Conservation (phyloP, 2,329 filamentous ascomycete species). For the Calonectria honghensis region DNA sequence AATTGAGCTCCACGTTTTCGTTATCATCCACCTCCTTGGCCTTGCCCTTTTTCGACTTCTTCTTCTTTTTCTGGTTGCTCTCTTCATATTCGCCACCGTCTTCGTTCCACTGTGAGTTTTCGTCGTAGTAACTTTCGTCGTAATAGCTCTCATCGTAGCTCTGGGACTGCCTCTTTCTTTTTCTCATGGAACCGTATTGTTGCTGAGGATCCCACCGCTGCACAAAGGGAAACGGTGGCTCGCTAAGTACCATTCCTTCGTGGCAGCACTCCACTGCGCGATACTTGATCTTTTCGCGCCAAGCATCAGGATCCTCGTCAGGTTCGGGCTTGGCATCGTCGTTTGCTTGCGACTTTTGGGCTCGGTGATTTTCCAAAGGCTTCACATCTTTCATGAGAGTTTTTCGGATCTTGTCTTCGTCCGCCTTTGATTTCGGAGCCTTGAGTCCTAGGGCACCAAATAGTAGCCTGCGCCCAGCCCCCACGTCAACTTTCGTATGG, state of each 20-base stretch:
- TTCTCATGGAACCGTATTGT: constrained; percentile 64
- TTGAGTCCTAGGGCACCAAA: constrained; percentile 84
- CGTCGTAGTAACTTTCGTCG: constrained; percentile 54
- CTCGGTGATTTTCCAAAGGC: constrained; percentile 61
- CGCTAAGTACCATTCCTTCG: constrained; percentile 79
- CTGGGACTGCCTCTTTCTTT: constrained; percentile 69
- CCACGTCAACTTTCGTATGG: constrained; percentile 65
- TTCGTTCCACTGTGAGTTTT: constrained; percentile 56
- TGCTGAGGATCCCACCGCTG: constrained; percentile 92
- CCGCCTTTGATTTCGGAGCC: constrained; percentile 80
- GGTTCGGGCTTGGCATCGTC: constrained; percentile 35
- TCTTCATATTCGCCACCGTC: constrained; percentile 60
- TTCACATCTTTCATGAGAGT: constrained; percentile 75
- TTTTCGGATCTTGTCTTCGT: constrained; percentile 78
- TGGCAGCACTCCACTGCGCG: constrained; percentile 89
- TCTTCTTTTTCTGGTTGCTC: constrained; percentile 59
- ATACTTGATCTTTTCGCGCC: constrained; percentile 84
- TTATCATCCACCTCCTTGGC: constrained; percentile 45
- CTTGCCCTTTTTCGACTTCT: constrained; percentile 64
- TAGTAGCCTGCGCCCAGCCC: constrained; percentile 79
- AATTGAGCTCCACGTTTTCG: constrained; percentile 64
- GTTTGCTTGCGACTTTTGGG: constrained; percentile 49
- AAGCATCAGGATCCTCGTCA: constrained; percentile 74
- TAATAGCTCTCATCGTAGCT: constrained; percentile 56
- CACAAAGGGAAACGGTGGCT: constrained; percentile 91